Conservation (phyloP, 352 stramenopile genomes). For the Phytopythium chamaehyphon region DNA sequence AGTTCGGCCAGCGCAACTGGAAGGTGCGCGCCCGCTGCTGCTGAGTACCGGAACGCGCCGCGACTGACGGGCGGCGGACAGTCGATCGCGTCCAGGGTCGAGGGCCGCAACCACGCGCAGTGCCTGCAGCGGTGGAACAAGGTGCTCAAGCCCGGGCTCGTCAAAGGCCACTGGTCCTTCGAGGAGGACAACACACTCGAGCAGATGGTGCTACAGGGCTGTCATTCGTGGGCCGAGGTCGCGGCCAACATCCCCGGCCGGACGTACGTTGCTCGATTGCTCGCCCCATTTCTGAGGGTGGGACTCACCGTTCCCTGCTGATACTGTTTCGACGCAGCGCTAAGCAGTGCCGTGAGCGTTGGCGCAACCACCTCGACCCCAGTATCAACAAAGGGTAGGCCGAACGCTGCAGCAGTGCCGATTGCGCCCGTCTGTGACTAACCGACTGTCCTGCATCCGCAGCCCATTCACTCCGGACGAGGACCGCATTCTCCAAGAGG, state of each 20-base stretch:
- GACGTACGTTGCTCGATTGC: conserved; percentile 29
- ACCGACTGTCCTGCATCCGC: too few relatives aligned
- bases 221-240: conserved; percentile 62
- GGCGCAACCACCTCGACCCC: conserved; percentile 95
- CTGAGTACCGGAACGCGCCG: too few relatives aligned
- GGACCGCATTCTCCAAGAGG: conserved; percentile 92
- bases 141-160: conserved; percentile 87
- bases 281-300: background rate
- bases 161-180: conserved; percentile 91
- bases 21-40: conserved; percentile 33
- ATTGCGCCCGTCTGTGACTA: too few relatives aligned
- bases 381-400: conserved; percentile 85
- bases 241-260: conserved; percentile 53
- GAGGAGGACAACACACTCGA: conserved; percentile 89
- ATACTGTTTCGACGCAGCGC: conserved; percentile 31
- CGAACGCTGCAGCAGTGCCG: background rate
- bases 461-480: conserved; percentile 88
- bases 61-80: conserved; percentile 3
- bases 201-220: conserved; percentile 75
- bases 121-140: conserved; percentile 84
- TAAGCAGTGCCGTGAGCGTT: conserved; percentile 96
- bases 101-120: conserved; percentile 61
- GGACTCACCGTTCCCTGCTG: background rate
- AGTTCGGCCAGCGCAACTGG: conserved; percentile 83
- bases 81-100: conserved; percentile 58